Evolutionary conservation across 352 stramenopile genomes (phyloP).

Genomic region (Phytophthora sp.): DNA sequence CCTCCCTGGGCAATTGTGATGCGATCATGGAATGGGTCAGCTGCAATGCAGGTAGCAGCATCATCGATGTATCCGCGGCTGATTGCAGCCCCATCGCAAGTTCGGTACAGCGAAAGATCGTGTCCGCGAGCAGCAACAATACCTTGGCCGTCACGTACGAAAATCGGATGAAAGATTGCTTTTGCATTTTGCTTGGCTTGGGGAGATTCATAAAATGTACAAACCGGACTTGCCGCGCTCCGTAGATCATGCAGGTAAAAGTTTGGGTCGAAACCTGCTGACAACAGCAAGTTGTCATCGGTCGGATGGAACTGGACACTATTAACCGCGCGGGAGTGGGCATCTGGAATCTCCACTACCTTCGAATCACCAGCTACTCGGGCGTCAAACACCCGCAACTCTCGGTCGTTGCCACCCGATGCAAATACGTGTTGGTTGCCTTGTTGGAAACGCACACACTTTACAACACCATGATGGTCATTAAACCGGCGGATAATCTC

Average conservation of each 20-base stretch:
- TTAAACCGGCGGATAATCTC: slow-evolving; percentile 34
- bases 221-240: slow-evolving; percentile 33
- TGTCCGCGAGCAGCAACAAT: slow-evolving; percentile 41
- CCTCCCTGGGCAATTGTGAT: slow-evolving; percentile 36
- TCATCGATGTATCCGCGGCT: slow-evolving; percentile 41
- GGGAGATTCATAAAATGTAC: slow-evolving; percentile 34
- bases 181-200: slow-evolving; percentile 25
- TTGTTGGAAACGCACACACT: slow-evolving; percentile 47
- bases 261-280: slow-evolving; percentile 51
- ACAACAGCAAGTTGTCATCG: slow-evolving; percentile 48
- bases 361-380: slow-evolving; percentile 10
- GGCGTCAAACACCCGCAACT: slow-evolving; percentile 48
- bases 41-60: slow-evolving; percentile 37
- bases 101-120: slow-evolving; percentile 47
- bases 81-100: slow-evolving; percentile 36
- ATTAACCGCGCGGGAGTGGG: slow-evolving; percentile 54
- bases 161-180: slow-evolving; percentile 60
- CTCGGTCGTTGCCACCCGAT: slow-evolving; percentile 55
- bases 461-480: slow-evolving; percentile 53
- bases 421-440: slow-evolving; percentile 32
- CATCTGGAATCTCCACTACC: slow-evolving; percentile 6
- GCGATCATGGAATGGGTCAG: slow-evolving; percentile 43
- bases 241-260: slow-evolving; percentile 62
- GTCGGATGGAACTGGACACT: slow-evolving; percentile 61
- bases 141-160: slow-evolving; percentile 36